Evolutionary conservation across 257 asterid genomes (phyloP), one percentile per base, ranked within the genome.

Genomic region (Forsythia viridissima): DNA sequence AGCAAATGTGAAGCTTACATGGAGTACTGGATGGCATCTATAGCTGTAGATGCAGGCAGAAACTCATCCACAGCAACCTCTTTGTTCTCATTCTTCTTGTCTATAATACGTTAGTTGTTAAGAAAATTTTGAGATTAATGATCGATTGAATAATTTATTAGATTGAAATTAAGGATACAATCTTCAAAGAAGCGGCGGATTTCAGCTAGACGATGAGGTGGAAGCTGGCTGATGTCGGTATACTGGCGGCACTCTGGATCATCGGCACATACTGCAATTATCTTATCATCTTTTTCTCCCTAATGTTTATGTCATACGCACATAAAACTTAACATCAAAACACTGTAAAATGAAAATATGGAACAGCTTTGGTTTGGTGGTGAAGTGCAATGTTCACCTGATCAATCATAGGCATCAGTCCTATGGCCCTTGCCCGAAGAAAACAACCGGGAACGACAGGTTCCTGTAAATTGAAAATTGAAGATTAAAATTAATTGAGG

Each of bases 281-380:
- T 94, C 89, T 94, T 94, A 57, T 94, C 99, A 71, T 94, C 99
- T 84, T 89, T 93, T 82, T 94, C 99, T 67, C 97, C 97, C 97
- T 93, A 82, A 73, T 41, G 1, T 30, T 30, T 30, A 30, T 30
- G 34, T 30, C 34, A 30, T 30, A 30, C 34, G 5, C 8, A 41
- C 44, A 7, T 41, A 41, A 41, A 41, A 41, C 44, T 41, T 6
- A 41, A 6, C 10, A 41, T 41, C 44, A 41, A 41, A 41, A 41
- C 44, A 41, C 44, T 9, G 10, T 41, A 5, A 41, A 16, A 65
- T 37, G 16, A 3, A 68, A 39, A 4, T 34, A 15, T 7, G 9
- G 12, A 38, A 40, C 41, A 65, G 59, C 7, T 69, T 37, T 48
- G 16, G 21, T 11, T 67, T 30, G 41, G 42, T 44, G 34, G 15